Evolutionary conservation across 2,329 filamentous ascomycete genomes (phyloP).

Genomic region (Didymella keratinophila): DNA sequence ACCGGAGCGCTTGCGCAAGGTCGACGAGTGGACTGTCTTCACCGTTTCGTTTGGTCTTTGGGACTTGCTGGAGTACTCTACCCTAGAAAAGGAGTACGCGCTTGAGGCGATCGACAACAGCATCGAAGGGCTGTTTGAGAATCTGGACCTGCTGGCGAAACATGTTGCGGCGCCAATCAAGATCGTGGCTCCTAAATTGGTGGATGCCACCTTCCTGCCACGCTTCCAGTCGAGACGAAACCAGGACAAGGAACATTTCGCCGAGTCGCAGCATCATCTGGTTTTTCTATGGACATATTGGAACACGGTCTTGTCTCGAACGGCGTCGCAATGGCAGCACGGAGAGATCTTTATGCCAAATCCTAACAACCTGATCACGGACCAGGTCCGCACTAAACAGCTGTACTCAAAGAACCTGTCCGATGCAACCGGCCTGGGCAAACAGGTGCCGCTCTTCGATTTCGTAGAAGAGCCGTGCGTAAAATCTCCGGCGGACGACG

Average conservation of each 20-base stretch:
- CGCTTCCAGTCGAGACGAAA: conserved; percentile 40
- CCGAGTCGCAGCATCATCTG: conserved; percentile 44
- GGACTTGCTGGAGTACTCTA: conserved; percentile 47
- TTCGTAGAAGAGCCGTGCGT: conserved; percentile 48
- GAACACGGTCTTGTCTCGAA: conserved; percentile 45
- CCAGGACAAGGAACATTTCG: conserved; percentile 35
- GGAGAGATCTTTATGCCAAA: conserved; percentile 46
- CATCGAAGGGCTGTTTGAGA: conserved; percentile 44
- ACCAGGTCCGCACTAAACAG: conserved; percentile 46
- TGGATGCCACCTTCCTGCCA: conserved; percentile 50
- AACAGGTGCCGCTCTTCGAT: conserved; percentile 44
- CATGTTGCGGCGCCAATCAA: conserved; percentile 34
- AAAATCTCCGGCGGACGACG: conserved; percentile 24
- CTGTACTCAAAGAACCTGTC: conserved; percentile 42
- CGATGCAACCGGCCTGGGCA: conserved; percentile 44
- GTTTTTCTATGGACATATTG: conserved; percentile 48
- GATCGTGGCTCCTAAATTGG: conserved; percentile 42
- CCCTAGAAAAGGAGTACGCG: conserved; percentile 37
- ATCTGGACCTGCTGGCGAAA: conserved; percentile 45
- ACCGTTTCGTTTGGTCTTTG: conserved; percentile 50
- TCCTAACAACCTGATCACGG: conserved; percentile 44
- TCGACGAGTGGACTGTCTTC: conserved; percentile 45
- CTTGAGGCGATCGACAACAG: conserved; percentile 44
- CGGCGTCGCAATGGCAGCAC: conserved; percentile 40
- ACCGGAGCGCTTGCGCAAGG: conserved; percentile 27